Evolutionary conservation across 2,329 filamentous ascomycete genomes (phyloP), one percentile per base, ranked within the genome.

Genomic region (Setomelanomma holmii): DNA sequence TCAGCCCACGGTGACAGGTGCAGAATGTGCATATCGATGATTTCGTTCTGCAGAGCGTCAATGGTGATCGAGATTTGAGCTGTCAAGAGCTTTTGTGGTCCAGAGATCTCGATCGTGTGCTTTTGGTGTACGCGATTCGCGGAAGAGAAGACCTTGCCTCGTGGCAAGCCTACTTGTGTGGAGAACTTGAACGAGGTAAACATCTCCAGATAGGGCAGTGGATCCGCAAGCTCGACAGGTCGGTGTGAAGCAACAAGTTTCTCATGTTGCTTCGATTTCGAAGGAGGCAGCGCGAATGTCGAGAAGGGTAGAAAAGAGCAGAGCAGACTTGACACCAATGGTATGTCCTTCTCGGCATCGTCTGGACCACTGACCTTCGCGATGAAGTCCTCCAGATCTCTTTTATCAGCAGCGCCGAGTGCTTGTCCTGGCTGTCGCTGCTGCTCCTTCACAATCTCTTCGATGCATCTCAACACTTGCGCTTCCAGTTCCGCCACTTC

Each of bases 141-240:
- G 2, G 55, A 49, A 3, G 58, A 39, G 10, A 40, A 39, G 6
- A 56, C 24, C n/a, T 58, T 58, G 4, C 50, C 41, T 16, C 51
- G 52, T 17, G 69, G 61, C 1, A 74, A 49, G 16, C 53, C 63
- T 12, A 86, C 76, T 0, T 75, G 80, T 0, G 86, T 87, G 0
- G 80, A 79, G 51, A 89, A 86, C 0, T 78, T 78, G 12, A 95
- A 80, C 0, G 88, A 85, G 0, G 85, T 89, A 63, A 95, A 91
- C 7, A 88, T 80, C 40, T 88, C 84, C 0, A 93, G 79, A 58
- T 88, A 91, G 0, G 88, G 85, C 2, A 89, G 75, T 43, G 89
- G 84, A 53, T 92, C 84, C 0, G 81, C 78, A 1, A 88, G 80
- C 1, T 83, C 80, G 75, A 92, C 79, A 1, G 80, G 79, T 1